Conservation (phyloP, 371 early-diverging fungal genomes). For the Funneliformis caledonium region DNA sequence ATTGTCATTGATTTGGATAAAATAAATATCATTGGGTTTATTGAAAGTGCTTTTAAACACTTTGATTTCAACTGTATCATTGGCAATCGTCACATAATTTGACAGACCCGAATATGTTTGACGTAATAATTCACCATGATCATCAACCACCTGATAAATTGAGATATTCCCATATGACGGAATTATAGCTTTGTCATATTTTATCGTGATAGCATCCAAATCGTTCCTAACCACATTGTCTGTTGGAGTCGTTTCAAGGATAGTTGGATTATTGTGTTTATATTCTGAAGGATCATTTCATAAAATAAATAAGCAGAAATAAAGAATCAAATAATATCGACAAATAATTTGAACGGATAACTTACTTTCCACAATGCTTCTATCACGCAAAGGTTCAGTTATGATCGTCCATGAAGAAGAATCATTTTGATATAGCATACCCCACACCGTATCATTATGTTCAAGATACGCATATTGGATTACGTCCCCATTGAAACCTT, state of each 20-base stretch:
- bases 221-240: background rate
- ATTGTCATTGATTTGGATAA: background rate
- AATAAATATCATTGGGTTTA: background rate
- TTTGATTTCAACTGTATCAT: background rate
- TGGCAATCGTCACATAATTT: background rate
- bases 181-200: background rate
- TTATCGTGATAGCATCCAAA: background rate
- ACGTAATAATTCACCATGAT: background rate
- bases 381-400: background rate
- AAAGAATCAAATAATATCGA: too few relatives aligned
- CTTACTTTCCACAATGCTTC: background rate
- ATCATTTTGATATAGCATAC: background rate
- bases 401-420: background rate
- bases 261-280: background rate
- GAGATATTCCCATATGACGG: background rate
- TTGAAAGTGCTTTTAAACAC: constrained; percentile 20
- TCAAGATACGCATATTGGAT: background rate
- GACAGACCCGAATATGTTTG: background rate
- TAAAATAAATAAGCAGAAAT: background rate
- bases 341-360: background rate
- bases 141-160: background rate
- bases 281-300: background rate
- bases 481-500: background rate
- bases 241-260: background rate
- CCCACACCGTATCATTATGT: background rate